These are phyloP conservation scores for Barnettozyma hawaiiensis DNA, from an alignment of 1,139 yeast genomes.

Conservation along the genomic window DNA sequence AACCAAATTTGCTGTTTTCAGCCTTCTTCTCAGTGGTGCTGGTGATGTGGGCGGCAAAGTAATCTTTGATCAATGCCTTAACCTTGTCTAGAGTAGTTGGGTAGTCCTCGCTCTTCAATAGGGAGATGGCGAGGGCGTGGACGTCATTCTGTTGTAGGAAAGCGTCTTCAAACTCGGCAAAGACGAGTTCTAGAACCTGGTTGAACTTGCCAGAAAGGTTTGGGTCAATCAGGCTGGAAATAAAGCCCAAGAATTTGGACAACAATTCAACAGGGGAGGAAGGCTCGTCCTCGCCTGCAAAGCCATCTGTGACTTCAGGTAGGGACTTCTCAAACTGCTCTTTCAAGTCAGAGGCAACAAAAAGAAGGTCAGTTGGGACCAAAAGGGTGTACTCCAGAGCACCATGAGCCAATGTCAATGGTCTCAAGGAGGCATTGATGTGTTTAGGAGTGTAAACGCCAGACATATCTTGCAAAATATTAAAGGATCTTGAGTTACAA, in stretches of 20 bases:
- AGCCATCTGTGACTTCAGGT: conserved; percentile 79
- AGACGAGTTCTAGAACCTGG: conserved; percentile 62
- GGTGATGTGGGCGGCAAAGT: conserved; percentile 47
- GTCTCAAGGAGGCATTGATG: conserved; percentile 48
- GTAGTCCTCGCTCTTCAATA: conserved; percentile 45
- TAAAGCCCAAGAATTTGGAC: conserved; percentile 78
- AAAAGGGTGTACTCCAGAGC: conserved; percentile 80
- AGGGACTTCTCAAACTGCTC: conserved; percentile 77
- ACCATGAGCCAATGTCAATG: conserved; percentile 80
- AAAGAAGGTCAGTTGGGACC: conserved; percentile 77
- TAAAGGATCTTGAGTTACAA: too few relatives aligned
- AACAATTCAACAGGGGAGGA: conserved; percentile 81
- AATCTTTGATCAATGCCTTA: conserved; percentile 68
- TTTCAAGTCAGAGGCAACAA: conserved; percentile 79
- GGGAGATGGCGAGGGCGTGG: conserved; percentile 78
- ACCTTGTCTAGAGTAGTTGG: conserved; percentile 70
- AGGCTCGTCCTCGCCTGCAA: conserved; percentile 86
- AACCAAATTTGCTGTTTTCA: conserved; percentile 48
- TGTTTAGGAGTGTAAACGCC: conserved; percentile 25
- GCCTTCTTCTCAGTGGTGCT: conserved; percentile 45
- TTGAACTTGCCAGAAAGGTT: conserved; percentile 52
- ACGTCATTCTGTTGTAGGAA: conserved; percentile 74
- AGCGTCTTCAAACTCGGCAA: conserved; percentile 78
- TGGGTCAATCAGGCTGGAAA: conserved; percentile 52
- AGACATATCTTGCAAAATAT: conserved; percentile 19